phyloP scores from a whole-genome alignment of 768 basidiomycete genomes.

The Termitomyces bulborhizus region DNA sequence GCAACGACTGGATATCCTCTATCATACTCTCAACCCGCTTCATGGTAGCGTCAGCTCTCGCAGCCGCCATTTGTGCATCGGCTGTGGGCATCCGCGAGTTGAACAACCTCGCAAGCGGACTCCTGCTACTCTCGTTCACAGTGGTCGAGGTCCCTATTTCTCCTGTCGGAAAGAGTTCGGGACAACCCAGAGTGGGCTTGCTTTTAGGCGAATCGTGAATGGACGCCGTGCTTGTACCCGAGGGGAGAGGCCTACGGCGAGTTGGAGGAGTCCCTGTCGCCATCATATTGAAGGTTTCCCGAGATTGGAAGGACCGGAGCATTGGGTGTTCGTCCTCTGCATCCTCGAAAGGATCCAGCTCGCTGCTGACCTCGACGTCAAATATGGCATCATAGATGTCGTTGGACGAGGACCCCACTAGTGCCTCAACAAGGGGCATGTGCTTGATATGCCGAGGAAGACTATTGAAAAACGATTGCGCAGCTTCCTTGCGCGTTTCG shows the following conservation, averaged over 20 bases:
- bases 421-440: slow-evolving; percentile 68
- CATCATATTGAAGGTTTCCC: slow-evolving; percentile 23
- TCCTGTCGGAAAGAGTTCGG: slow-evolving; percentile 16
- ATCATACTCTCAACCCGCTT: slow-evolving; percentile 55
- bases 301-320: slow-evolving; percentile 32
- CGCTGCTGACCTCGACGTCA: slow-evolving; percentile 50
- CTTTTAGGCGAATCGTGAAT: slow-evolving; percentile 18
- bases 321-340: slow-evolving; percentile 37
- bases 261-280: slow-evolving; percentile 16
- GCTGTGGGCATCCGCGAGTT: slow-evolving; percentile 14
- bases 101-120: slow-evolving; percentile 49
- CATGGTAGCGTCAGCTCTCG: slow-evolving; percentile 38
- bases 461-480: slow-evolving; percentile 52
- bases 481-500: slow-evolving; percentile 45
- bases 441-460: slow-evolving; percentile 68
- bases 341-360: slow-evolving; percentile 45
- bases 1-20: slow-evolving; percentile 57
- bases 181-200: slow-evolving; percentile 11
- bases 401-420: slow-evolving; percentile 64
- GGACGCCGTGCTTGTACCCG: slow-evolving; percentile 16
- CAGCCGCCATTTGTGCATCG: slow-evolving; percentile 12
- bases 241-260: slow-evolving; percentile 17
- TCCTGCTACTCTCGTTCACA: slow-evolving; percentile 21
- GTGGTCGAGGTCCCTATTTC: slow-evolving; percentile 2
- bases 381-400: slow-evolving; percentile 78